Conservation (phyloP, 1,284 basidiomycete species). For the Ustilago curta region DNA sequence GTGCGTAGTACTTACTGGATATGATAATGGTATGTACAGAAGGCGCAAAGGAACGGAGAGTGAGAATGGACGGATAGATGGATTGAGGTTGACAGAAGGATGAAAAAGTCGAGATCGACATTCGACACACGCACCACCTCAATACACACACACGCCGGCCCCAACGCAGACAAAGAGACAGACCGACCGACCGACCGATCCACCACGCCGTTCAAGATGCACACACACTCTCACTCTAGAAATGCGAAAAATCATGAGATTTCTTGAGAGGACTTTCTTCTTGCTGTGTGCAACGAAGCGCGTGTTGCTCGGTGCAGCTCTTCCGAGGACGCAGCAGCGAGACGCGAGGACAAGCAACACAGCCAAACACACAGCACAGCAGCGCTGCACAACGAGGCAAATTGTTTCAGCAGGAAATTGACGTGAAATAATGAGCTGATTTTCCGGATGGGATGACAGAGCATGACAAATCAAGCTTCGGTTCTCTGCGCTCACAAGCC, state of each 20-base stretch:
- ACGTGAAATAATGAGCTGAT: conserved; percentile 11
- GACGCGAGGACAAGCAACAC: conserved; percentile 16
- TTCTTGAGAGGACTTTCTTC: conserved; percentile 2
- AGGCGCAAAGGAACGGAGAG: background rate
- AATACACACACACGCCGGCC: background rate
- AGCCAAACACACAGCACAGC: conserved; percentile 1
- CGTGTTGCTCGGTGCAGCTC: background rate
- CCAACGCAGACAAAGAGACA: background rate
- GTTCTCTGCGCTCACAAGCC: background rate
- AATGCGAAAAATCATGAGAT: conserved; percentile 19
- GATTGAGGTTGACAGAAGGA: background rate
- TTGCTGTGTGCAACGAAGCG: background rate
- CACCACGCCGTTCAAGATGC: background rate
- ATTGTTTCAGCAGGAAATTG: background rate
- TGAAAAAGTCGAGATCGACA: background rate
- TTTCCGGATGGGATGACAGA: conserved; percentile 9
- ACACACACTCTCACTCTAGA: background rate
- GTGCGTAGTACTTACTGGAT: conserved; percentile 7
- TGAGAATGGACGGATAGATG: background rate
- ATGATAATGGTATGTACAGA: conserved; percentile 14
- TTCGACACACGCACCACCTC: background rate
- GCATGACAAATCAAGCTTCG: conserved; percentile 19
- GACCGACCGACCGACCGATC: background rate
- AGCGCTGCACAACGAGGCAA: background rate
- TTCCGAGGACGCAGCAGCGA: conserved; percentile 1